Evolutionary conservation across 768 basidiomycete genomes (phyloP).

Genomic region (Crucibulum laeve): DNA sequence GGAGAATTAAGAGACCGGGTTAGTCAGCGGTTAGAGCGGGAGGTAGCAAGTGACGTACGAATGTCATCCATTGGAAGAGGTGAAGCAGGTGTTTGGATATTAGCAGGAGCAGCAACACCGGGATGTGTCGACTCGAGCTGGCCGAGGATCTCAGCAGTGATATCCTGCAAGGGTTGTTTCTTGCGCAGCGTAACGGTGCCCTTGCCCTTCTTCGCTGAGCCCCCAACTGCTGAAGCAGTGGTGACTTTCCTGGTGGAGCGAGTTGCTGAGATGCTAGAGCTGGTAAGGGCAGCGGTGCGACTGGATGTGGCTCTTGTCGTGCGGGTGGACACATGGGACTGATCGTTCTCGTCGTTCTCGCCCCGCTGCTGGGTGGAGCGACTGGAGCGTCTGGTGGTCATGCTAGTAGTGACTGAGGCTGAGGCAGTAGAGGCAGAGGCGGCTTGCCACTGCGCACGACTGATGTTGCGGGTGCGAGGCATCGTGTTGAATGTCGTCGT

Average conservation of each 20-base stretch:
- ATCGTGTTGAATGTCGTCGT: no score
- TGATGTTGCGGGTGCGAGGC: conserved; percentile 23
- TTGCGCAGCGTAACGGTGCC: conserved; percentile 18
- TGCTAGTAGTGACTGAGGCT: background rate
- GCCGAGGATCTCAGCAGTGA: conserved; percentile 22
- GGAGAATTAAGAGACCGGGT: no score
- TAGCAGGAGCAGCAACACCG: background rate
- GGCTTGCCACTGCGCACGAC: conserved; percentile 22
- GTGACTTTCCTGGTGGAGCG: background rate
- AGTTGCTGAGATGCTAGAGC: background rate
- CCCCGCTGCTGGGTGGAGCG: background rate
- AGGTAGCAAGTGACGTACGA: background rate
- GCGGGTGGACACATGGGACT: no score
- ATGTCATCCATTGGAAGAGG: background rate
- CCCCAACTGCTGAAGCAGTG: background rate
- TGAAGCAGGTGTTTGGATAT: background rate
- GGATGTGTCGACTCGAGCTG: background rate
- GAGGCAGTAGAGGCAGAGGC: conserved; percentile 6
- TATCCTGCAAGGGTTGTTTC: conserved; percentile 29
- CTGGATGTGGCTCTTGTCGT: no score
- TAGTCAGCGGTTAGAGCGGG: background rate
- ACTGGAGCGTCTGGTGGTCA: conserved; percentile 1
- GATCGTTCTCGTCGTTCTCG: background rate
- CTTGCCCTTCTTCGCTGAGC: conserved; percentile 13
- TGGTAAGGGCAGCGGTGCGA: background rate